Conservation (phyloP, 768 basidiomycete species). For the Naganishia onofrii region DNA sequence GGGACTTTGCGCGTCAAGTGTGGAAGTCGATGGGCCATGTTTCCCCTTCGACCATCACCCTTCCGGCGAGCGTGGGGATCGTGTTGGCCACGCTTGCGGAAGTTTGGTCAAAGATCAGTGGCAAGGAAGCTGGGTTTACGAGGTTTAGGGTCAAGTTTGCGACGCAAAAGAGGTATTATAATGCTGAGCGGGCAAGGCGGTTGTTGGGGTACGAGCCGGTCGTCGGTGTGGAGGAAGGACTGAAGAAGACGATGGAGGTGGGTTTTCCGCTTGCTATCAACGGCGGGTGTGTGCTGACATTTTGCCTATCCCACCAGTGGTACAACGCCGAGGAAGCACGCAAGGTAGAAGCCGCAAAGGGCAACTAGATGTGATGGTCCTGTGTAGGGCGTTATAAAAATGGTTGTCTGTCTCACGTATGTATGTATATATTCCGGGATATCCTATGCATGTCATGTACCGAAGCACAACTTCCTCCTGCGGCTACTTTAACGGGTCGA, state of each 20-base stretch:
- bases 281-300: background rate
- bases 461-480: background rate
- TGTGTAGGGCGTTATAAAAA: too few species aligned
- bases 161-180: conserved; percentile 79
- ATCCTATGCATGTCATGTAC: background rate
- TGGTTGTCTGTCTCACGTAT: background rate
- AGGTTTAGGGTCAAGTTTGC: conserved; percentile 76
- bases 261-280: conserved; percentile 2
- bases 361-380: background rate
- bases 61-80: conserved; percentile 68
- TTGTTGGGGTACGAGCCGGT: conserved; percentile 91
- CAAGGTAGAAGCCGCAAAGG: conserved; percentile 7
- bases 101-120: conserved; percentile 67
- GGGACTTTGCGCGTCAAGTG: conserved; percentile 82
- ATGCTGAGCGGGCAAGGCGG: conserved; percentile 77
- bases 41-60: conserved; percentile 57
- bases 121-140: conserved; percentile 82
- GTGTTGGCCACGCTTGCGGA: conserved; percentile 70
- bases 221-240: conserved; percentile 82
- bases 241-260: conserved; percentile 65
- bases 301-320: background rate
- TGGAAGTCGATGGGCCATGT: conserved; percentile 64
- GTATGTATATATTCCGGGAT: background rate
- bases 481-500: conserved; percentile 48
- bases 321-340: conserved; percentile 22